These are phyloP conservation scores for Trametes gibbosa DNA, from an alignment of 768 basidiomycete species.

Conservation along the genomic window DNA sequence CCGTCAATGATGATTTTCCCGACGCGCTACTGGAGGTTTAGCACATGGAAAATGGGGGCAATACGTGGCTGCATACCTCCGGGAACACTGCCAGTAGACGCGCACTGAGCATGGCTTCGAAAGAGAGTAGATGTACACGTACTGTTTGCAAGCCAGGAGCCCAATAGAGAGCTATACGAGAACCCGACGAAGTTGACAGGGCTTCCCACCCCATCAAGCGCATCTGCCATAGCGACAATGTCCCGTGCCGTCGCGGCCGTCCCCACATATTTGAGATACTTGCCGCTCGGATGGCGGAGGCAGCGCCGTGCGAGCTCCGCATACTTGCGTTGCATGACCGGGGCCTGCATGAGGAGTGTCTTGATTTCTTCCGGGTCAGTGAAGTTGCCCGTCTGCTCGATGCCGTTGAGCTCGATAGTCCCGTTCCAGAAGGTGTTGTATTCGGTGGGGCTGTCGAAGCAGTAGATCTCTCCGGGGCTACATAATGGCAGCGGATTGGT, in stretches of 20 bases:
- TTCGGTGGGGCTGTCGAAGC: constrained; percentile 7
- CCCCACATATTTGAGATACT: constrained; percentile 6
- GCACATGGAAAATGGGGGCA: neutral
- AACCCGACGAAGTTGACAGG: constrained; percentile 6
- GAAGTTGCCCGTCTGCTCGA: constrained; percentile 6
- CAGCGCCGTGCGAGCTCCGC: constrained; percentile 1
- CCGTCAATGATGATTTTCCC: constrained; percentile 10
- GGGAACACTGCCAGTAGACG: constrained; percentile 4
- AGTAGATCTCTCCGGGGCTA: constrained; percentile 10
- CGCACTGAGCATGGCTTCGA: too few species aligned
- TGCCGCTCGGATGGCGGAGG: neutral
- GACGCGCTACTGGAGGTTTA: neutral
- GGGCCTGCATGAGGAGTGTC: constrained; percentile 1
- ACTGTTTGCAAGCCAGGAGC: constrained; percentile 9
- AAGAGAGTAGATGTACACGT: neutral
- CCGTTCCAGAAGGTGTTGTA: constrained; percentile 3
- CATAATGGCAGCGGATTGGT: neutral
- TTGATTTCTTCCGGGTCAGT: neutral
- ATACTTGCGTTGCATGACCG: constrained; percentile 7
- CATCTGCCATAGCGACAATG: constrained; percentile 9
- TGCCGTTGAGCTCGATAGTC: constrained; percentile 1
- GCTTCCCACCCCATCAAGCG: neutral
- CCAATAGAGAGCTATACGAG: constrained; percentile 8
- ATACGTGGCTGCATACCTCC: neutral
- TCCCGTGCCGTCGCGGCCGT: constrained; percentile 9